Percentiles rank a stretch among this genome's conserved stretches.
Evolutionary conservation across 2,329 filamentous ascomycete genomes (phyloP).

Genomic region (Aspergillus sp.): DNA sequence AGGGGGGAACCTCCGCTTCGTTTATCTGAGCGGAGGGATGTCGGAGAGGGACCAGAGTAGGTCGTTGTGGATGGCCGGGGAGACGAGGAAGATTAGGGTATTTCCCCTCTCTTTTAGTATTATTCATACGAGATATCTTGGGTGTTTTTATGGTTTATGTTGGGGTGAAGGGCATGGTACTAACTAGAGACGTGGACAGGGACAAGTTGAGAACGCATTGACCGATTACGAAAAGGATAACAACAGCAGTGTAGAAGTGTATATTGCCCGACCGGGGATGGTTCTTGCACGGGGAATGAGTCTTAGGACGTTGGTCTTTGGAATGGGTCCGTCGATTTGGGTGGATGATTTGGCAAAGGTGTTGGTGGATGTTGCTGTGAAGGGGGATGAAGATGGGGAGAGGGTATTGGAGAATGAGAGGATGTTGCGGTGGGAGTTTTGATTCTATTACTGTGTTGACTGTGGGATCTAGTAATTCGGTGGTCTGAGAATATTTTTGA

Average conservation of each 20-base stretch:
- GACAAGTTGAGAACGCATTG: slow-evolving; percentile 5
- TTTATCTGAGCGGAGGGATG: slow-evolving; percentile 43
- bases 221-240: neutral
- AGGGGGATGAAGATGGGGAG: slow-evolving; percentile 13
- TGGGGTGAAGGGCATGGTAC: no score
- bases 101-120: no score
- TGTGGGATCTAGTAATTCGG: neutral
- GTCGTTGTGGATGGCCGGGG: slow-evolving; percentile 40
- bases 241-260: neutral
- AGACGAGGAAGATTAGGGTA: slow-evolving; percentile 32
- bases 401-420: slow-evolving; percentile 19
- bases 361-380: slow-evolving; percentile 19
- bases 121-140: no score
- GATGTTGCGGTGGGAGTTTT: neutral
- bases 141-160: no score
- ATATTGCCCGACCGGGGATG: slow-evolving; percentile 9
- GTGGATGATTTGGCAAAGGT: slow-evolving; percentile 17
- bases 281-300: neutral
- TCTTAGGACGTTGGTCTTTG: slow-evolving; percentile 1
- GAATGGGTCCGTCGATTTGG: slow-evolving; percentile 19
- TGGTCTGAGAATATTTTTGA: fast-evolving
- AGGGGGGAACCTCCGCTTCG: slow-evolving; percentile 41
- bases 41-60: slow-evolving; percentile 44
- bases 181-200: neutral
- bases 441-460: neutral